These are phyloP conservation scores for Cercospora nicotianae DNA, from an alignment of 2,329 filamentous ascomycete species.

Conservation along the genomic window DNA sequence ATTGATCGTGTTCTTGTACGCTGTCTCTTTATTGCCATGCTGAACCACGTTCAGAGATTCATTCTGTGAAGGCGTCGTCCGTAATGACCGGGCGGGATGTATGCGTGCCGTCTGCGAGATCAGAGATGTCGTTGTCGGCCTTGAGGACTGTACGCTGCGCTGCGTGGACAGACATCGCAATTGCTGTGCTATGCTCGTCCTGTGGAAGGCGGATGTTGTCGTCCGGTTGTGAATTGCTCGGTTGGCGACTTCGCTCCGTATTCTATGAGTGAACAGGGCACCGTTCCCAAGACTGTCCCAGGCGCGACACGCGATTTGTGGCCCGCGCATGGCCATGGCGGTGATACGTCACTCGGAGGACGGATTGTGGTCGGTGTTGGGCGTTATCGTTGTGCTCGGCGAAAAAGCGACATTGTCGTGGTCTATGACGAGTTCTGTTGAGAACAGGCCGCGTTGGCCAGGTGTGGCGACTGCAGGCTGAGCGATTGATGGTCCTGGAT, in stretches of 20 bases:
- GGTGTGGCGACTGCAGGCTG: neutral
- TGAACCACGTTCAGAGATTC: constrained; percentile 19
- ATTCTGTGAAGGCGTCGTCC: constrained; percentile 23
- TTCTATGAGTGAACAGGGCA: constrained; percentile 39
- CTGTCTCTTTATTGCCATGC: constrained; percentile 19
- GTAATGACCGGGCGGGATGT: constrained; percentile 22
- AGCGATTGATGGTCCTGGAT: neutral
- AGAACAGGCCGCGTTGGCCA: neutral
- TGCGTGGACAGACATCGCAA: constrained; percentile 25
- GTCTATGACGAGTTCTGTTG: constrained; percentile 21
- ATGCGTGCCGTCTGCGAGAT: constrained; percentile 10
- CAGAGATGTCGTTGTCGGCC: constrained; percentile 18
- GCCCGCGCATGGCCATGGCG: constrained; percentile 27
- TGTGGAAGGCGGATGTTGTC: neutral
- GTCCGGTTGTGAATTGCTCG: neutral
- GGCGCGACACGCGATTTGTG: constrained; percentile 29
- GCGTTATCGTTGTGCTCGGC: constrained; percentile 7
- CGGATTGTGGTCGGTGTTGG: neutral
- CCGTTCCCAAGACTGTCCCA: constrained; percentile 40
- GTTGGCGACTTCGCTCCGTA: constrained; percentile 23
- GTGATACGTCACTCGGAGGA: neutral
- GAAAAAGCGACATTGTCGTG: constrained; percentile 12
- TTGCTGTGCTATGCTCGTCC: constrained; percentile 12
- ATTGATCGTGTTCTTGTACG: constrained; percentile 26
- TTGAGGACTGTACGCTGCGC: constrained; percentile 8